These are phyloP conservation scores for Dioscorea cayenensis DNA, from an alignment of 116 monocot species.

Conservation along the genomic window DNA sequence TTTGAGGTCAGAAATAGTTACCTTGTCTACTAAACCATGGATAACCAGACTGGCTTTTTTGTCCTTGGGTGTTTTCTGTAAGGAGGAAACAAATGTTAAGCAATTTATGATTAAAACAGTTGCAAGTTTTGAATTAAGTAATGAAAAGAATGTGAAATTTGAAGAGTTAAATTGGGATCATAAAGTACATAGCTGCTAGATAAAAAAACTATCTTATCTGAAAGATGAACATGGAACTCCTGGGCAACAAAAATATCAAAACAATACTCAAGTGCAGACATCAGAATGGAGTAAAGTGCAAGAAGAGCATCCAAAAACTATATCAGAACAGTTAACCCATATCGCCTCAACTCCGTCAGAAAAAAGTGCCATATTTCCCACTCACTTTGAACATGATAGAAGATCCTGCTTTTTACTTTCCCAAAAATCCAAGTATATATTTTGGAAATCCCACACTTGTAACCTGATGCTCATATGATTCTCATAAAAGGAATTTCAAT, in stretches of 20 bases:
- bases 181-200: not conserved
- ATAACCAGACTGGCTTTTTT: constrained; percentile 94
- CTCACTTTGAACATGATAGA: too few relatives aligned
- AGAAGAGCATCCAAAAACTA: too few relatives aligned
- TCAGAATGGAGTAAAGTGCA: too few relatives aligned
- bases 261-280: not conserved
- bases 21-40: constrained; percentile 89
- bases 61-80: constrained; percentile 96
- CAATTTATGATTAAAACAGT: not conserved
- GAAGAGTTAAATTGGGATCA: not conserved
- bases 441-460: too few relatives aligned
- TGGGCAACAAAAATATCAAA: not conserved
- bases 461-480: too few relatives aligned
- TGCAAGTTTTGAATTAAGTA: not conserved
- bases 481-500: too few relatives aligned
- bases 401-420: too few relatives aligned
- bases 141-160: not conserved
- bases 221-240: not conserved
- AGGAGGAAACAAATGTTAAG: not conserved
- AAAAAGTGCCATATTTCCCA: too few relatives aligned
- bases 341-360: too few relatives aligned
- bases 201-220: not conserved
- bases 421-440: not conserved
- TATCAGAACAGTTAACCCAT: too few relatives aligned
- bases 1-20: constrained; percentile 9